Evolutionary conservation across 352 stramenopile genomes (phyloP).

Genomic region (Thalassiosira mediterranea): DNA sequence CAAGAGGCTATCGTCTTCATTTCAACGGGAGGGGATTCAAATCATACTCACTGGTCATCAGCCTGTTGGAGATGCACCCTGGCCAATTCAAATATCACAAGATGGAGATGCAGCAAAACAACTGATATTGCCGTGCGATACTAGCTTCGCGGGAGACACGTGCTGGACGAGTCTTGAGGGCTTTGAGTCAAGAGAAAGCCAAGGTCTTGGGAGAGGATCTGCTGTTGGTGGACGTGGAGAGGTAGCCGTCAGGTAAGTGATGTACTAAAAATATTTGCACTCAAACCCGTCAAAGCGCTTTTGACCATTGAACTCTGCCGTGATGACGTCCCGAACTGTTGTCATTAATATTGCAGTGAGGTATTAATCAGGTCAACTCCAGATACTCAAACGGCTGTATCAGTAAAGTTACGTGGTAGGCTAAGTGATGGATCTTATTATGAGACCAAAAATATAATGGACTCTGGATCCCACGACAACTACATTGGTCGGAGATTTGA

Average conservation of each 20-base stretch:
- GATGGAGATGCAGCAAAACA: slow-evolving; percentile 18
- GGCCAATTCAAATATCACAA: slow-evolving; percentile 59
- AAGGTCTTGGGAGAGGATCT: slow-evolving; percentile 28
- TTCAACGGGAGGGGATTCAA: slow-evolving; percentile 52
- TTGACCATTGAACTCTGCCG: background rate
- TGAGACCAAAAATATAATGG: slow-evolving; percentile 56
- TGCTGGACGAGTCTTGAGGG: slow-evolving; percentile 45
- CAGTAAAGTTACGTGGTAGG: slow-evolving; percentile 57
- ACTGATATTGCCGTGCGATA: slow-evolving; percentile 74
- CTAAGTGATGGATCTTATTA: slow-evolving; percentile 68
- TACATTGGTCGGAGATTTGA: slow-evolving; percentile 20
- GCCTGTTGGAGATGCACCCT: slow-evolving; percentile 73
- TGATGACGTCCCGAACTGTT: no score
- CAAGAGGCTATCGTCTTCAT: slow-evolving; percentile 46
- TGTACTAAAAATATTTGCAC: background rate
- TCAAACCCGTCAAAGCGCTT: background rate
- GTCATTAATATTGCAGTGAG: slow-evolving; percentile 60
- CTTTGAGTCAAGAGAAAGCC: slow-evolving; percentile 10
- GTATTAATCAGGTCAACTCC: slow-evolving; percentile 58
- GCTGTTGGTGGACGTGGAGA: slow-evolving; percentile 41
- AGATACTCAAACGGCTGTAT: slow-evolving; percentile 18
- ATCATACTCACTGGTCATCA: slow-evolving; percentile 76
- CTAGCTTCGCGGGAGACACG: slow-evolving; percentile 76
- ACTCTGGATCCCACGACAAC: slow-evolving; percentile 12
- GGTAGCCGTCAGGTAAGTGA: slow-evolving; percentile 42